Percentiles rank a stretch among this genome's conserved stretches.
Evolutionary conservation across 495 filamentous ascomycete genomes (phyloP).

Genomic region (Neurospora tetrasperma): DNA sequence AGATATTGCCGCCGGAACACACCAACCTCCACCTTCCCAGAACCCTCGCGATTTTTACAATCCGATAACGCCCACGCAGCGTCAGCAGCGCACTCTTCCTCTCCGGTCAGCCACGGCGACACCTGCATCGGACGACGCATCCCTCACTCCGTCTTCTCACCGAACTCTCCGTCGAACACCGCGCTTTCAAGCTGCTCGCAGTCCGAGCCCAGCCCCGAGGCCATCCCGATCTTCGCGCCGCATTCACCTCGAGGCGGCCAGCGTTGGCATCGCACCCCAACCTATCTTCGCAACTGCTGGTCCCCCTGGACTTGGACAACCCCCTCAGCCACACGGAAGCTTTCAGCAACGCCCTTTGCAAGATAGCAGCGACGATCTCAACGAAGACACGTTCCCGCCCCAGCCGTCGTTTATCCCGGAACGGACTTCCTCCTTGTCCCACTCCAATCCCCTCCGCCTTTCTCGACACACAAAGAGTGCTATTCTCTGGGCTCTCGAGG

Average conservation of each 20-base stretch:
- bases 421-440: not conserved
- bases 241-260: conserved; percentile 25
- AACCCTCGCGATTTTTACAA: conserved; percentile 38
- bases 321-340: not conserved
- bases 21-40: conserved; percentile 24
- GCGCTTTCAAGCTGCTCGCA: conserved; percentile 33
- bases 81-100: conserved; percentile 33
- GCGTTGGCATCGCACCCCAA: conserved; percentile 24
- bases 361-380: conserved; percentile 30
- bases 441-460: conserved; percentile 24
- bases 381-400: conserved; percentile 22
- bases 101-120: conserved; percentile 17
- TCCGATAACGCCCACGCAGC: conserved; percentile 24
- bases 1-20: conserved; percentile 33
- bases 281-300: conserved; percentile 24
- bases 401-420: conserved; percentile 21
- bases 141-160: conserved; percentile 31
- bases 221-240: conserved; percentile 20
- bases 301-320: conserved; percentile 5
- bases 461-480: conserved; percentile 47
- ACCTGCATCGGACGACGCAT: conserved; percentile 21
- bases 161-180: conserved; percentile 38
- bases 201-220: conserved; percentile 32
- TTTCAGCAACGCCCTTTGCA: conserved; percentile 33
- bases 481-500: conserved; percentile 84